These are phyloP conservation scores for Talaromyces liani DNA, from an alignment of 495 filamentous ascomycete species.

Conservation along the genomic window DNA sequence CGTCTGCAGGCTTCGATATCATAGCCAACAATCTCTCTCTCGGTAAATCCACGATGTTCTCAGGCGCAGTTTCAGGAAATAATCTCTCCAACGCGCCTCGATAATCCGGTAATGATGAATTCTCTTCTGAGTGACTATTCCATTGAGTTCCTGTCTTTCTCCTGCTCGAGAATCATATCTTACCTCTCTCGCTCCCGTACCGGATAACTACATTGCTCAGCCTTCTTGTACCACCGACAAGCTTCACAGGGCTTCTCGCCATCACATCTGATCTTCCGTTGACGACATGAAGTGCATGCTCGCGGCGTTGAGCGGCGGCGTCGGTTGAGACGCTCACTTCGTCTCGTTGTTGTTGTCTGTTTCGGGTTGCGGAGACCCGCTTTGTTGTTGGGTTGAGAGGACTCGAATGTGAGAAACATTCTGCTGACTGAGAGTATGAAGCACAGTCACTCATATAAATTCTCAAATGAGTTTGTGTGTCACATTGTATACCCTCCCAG, in stretches of 20 bases:
- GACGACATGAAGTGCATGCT: slow-evolving; percentile 39
- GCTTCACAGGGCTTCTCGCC: slow-evolving; percentile 40
- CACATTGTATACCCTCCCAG: background rate
- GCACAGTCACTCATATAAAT: background rate
- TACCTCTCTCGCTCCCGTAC: slow-evolving; percentile 17
- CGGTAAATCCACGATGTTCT: slow-evolving; percentile 34
- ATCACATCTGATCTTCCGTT: slow-evolving; percentile 43
- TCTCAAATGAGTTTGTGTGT: background rate
- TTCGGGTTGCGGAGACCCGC: background rate
- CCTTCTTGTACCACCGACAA: slow-evolving; percentile 40
- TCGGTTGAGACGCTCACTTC: background rate
- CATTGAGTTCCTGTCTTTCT: background rate
- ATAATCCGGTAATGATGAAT: slow-evolving; percentile 34
- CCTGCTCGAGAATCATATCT: background rate
- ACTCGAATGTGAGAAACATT: slow-evolving; percentile 5
- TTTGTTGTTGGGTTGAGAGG: background rate
- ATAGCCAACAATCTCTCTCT: slow-evolving; percentile 45
- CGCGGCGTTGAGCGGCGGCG: slow-evolving; percentile 11
- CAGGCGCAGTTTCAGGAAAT: slow-evolving; percentile 29
- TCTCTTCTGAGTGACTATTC: slow-evolving; percentile 34
- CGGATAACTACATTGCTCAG: slow-evolving; percentile 36
- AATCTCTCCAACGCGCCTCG: slow-evolving; percentile 28
- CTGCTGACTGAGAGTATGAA: background rate
- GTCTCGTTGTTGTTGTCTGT: background rate
- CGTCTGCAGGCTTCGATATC: slow-evolving; percentile 10